Evolutionary conservation across 2,329 filamentous ascomycete genomes (phyloP), one percentile per base, ranked within the genome.

Genomic region (Fonsecaea monophora): DNA sequence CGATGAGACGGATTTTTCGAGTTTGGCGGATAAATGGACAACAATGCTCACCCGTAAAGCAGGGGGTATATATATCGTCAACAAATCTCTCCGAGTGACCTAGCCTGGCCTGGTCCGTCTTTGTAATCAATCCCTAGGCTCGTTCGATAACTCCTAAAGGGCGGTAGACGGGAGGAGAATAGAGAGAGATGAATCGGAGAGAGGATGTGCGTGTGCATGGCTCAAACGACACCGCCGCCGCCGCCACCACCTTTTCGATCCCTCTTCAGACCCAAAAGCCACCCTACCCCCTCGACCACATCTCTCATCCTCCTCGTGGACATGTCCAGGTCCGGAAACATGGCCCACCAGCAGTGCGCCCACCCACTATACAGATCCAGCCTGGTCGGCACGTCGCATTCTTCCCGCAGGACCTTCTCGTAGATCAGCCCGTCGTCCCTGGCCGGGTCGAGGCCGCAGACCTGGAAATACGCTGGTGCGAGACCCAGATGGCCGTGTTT

Each of bases 381-480:
- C 57, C 76, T 78, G 1, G 83, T 84, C 70, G 77, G 72, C 7
- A 84, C 76, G 4, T 75, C 79, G 1, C 75, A 76, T 37, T 82
- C 78, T 61, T 82, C 81, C 37, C 78, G 75, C 64, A 87, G 71
- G 2, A 82, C 72, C 45, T 78, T 74, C 68, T 85, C 84, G 68
- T 86, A 87, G 0, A 86, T 81, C 54, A 87, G 67, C 0, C 76
- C 82, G 62, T 86, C 85, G 65, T 87, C 85, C 3, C 85, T 75
- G 2, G 84, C 68, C 0, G 81, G 81, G 71, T 87, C 85, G 65
- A 82, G 66, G 10, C 84, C 85, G 67, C 78, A 80, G 0, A 85
- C 77, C 70, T 85, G 83, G 1, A 87, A 74, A 71, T 84, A 86
- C 0, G 81, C 78, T 5, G 67, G 69, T 9, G 64, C 50, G 5